Percentiles rank a stretch among this genome's conserved stretches.
Conservation (phyloP, 1,139 yeast genomes). For the Debaryomyces udenii region DNA sequence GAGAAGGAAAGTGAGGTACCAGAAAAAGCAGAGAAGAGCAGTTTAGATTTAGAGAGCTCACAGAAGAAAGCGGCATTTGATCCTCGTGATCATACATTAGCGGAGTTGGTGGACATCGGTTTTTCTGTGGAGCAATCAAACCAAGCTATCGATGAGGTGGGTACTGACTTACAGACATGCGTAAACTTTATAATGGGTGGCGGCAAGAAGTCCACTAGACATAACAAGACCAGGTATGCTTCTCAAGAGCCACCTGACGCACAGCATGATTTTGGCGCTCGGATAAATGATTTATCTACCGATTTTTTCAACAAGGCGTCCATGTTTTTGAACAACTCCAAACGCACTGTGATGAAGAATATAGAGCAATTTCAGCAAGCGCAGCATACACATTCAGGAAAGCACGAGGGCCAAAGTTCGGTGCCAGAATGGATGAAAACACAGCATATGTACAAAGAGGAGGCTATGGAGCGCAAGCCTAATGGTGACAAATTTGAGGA, state of each 20-base stretch:
- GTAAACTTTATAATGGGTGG: conserved; percentile 65
- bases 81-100: conserved; percentile 55
- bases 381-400: conserved; percentile 26
- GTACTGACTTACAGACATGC: conserved; percentile 65
- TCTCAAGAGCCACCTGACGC: background rate
- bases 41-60: background rate
- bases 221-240: background rate
- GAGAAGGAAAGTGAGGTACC: background rate
- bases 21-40: background rate
- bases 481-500: conserved; percentile 40
- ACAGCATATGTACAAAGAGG: conserved; percentile 51
- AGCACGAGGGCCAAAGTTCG: conserved; percentile 31
- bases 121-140: conserved; percentile 65
- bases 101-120: conserved; percentile 80
- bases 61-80: background rate
- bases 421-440: conserved; percentile 83
- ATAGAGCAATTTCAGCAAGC: conserved; percentile 56
- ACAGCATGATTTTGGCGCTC: conserved; percentile 21
- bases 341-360: conserved; percentile 64
- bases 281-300: conserved; percentile 62
- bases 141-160: conserved; percentile 60
- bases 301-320: conserved; percentile 69
- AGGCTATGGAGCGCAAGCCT: conserved; percentile 39
- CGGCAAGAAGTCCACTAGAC: conserved; percentile 13
- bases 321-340: conserved; percentile 60